phyloP scores from a whole-genome alignment of 331 rosid species.

The Cydonia oblonga region DNA sequence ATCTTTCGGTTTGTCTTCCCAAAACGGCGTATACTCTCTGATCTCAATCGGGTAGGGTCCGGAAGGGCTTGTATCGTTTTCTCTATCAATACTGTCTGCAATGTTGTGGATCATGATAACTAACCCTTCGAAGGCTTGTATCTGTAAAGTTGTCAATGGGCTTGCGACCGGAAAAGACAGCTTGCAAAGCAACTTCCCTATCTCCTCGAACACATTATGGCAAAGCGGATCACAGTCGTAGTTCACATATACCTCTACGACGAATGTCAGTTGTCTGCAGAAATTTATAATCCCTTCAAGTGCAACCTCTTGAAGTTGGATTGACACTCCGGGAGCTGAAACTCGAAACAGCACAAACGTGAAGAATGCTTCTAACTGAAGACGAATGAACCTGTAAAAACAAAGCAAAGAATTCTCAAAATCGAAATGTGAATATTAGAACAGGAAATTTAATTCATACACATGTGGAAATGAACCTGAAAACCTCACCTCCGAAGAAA shows the following conservation, averaged over 20 bases:
- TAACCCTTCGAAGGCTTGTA: constrained; percentile 82
- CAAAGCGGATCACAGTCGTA: constrained; percentile 72
- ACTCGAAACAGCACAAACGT: constrained; percentile 44
- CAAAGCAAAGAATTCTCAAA: not conserved
- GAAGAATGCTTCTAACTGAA: constrained; percentile 78
- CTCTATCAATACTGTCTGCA: constrained; percentile 69
- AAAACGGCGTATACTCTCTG: constrained; percentile 52
- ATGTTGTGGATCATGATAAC: constrained; percentile 62
- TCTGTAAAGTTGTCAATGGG: constrained; percentile 44
- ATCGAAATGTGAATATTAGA: not conserved
- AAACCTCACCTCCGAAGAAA: constrained; percentile 60
- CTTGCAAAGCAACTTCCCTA: constrained; percentile 77
- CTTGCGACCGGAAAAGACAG: constrained; percentile 44
- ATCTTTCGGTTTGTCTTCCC: constrained; percentile 53
- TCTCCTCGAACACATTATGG: constrained; percentile 56
- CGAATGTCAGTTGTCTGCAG: constrained; percentile 70
- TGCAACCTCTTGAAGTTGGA: constrained; percentile 81
- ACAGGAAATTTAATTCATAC: not conserved
- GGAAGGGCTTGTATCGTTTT: constrained; percentile 26
- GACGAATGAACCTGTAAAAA: constrained; percentile 47
- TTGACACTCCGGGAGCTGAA: constrained; percentile 34
- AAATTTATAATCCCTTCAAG: constrained; percentile 76
- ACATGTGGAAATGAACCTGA: not conserved
- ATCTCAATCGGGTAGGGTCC: constrained; percentile 32
- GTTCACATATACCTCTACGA: constrained; percentile 52